Evolutionary conservation across 495 filamentous ascomycete species (phyloP), one percentile per base, ranked within the genome.

Genomic region (Aspergillus funiculosus): DNA sequence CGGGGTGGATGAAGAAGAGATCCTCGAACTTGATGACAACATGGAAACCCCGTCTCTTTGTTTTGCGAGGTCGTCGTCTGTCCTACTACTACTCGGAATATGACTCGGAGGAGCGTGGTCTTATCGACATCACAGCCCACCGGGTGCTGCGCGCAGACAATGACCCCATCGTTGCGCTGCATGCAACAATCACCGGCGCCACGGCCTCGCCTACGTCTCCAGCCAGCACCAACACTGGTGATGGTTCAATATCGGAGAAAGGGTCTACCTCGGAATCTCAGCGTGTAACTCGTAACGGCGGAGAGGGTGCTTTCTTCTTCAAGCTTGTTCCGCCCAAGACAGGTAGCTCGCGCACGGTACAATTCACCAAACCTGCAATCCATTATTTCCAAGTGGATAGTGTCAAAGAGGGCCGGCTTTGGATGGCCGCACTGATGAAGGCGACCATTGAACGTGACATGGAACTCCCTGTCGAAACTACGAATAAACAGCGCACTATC

Each of bases 391-490:
- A 94, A 11, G 90, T 95, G 28, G 87, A 91, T 37, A 95, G 84
- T 46, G 71, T 94, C 27, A 78, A 86, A 44, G 81, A 92, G 53
- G 94, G 92, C 11, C 81, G 94, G 13, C 67, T 89, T 29, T 99
- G 94, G 94, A 99, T 99, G 94, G 94, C 88, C 3, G 94, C 94
- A 8, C 70, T 99, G 48, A 94, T 97, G 88, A 99, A 97, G 67
- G 94, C 94, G 3, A 99, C 94, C 4, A 99, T 99, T 52, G 94
- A 97, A 52, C 83, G 90, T 46, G 92, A 99, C 55, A 80, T 91
- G 53, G 74, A 78, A 6, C 74, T 82, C 46, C 74, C 79, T 1
- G 80, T 94, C 41, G 86, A 84, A 25, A 89, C 84, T 0, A 92
- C 89, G n/a, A 97, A 95, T 68, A 87, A 91, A 56, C 89, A 89